Conservation (phyloP, 1,284 basidiomycete species). For the Laetiporus sulphureus region DNA sequence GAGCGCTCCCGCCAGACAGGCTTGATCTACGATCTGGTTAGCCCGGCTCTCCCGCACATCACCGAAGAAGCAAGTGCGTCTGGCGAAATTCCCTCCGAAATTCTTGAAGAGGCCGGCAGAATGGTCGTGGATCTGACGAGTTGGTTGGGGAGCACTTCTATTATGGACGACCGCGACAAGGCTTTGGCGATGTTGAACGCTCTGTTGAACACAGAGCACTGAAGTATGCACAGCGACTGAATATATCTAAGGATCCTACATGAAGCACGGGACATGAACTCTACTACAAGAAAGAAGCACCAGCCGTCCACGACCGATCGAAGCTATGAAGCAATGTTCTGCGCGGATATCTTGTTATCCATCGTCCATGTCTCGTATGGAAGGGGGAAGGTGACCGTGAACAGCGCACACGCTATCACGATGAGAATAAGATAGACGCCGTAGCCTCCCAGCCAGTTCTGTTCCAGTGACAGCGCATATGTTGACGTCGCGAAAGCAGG, state of each 20-base stretch:
- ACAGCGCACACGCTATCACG: not conserved
- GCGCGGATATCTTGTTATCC: too few relatives aligned
- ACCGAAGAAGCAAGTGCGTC: conserved; percentile 6
- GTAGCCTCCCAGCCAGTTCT: conserved; percentile 18
- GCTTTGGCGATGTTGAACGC: conserved; percentile 4
- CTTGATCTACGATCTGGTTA: conserved; percentile 10
- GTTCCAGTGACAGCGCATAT: conserved; percentile 54
- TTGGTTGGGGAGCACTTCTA: conserved; percentile 6
- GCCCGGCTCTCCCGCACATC: conserved; percentile 7
- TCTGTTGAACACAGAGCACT: not conserved
- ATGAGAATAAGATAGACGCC: conserved; percentile 16
- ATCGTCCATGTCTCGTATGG: not conserved
- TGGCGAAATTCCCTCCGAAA: conserved; percentile 5
- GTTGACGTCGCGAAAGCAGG: conserved; percentile 58
- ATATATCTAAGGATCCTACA: too few relatives aligned
- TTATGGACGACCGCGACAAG: conserved; percentile 6
- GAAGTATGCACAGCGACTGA: not conserved
- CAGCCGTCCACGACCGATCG: too few relatives aligned
- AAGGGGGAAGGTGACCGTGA: not conserved
- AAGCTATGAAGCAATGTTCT: too few relatives aligned
- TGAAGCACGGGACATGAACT: too few relatives aligned
- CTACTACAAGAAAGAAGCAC: too few relatives aligned
- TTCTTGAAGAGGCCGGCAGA: conserved; percentile 5
- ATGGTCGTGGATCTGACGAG: conserved; percentile 1
- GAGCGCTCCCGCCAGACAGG: conserved; percentile 10